A percentile compares a stretch with the other conserved stretches of the same genome.
phyloP scores from a whole-genome alignment of 192 early-diverging fungal genomes.

The Coemansia aciculifera region DNA sequence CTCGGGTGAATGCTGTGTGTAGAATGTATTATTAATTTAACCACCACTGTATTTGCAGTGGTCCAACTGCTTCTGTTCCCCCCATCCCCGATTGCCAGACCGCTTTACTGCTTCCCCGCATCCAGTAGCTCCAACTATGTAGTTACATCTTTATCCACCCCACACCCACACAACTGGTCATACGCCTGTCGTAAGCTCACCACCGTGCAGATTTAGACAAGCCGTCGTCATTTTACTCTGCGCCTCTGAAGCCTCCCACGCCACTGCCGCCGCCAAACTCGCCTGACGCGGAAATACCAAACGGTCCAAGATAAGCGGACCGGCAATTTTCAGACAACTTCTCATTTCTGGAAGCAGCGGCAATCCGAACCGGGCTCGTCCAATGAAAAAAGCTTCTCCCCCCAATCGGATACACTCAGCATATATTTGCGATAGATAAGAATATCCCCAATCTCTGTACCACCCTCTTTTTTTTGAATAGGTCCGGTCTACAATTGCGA shows the following conservation, averaged over 20 bases:
- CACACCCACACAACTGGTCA: background rate
- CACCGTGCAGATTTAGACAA: background rate
- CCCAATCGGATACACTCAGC: background rate
- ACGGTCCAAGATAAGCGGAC: background rate
- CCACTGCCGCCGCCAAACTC: background rate
- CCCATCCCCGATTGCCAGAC: background rate
- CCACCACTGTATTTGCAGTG: background rate
- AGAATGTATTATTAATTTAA: slow-evolving; percentile 7
- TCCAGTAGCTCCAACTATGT: background rate
- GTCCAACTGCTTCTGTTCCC: background rate
- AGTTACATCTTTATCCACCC: background rate
- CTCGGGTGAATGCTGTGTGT: background rate
- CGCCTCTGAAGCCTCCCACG: background rate
- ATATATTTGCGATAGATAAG: background rate
- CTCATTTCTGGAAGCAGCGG: slow-evolving; percentile 8
- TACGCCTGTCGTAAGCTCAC: background rate
- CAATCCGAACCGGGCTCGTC: slow-evolving; percentile 7
- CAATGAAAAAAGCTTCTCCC: background rate
- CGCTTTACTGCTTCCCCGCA: slow-evolving; percentile 8
- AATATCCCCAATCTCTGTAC: background rate
- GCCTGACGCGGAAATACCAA: background rate
- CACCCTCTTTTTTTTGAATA: background rate
- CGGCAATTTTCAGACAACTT: slow-evolving; percentile 1
- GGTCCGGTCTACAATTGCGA: background rate
- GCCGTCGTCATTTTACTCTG: background rate